Evolutionary conservation across 306 rosid species (phyloP), one percentile per base, ranked within the genome.

Genomic region (Psophocarpus tetragonolobus): DNA sequence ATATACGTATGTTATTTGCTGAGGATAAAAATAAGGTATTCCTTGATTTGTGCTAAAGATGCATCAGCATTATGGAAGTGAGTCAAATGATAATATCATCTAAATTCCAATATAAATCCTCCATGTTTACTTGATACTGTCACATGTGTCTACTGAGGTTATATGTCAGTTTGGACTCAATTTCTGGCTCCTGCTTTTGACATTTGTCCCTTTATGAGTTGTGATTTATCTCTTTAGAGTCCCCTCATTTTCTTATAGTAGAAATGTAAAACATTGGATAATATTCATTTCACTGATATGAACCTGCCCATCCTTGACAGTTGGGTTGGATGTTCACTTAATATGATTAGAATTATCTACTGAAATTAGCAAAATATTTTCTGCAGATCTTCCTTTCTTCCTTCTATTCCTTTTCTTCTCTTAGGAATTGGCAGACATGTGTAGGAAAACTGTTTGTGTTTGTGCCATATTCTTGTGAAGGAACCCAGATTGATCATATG

Each of bases 21-120:
- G 97, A 95, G 90, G 98, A 95, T 82, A 91, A 85, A 87, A 73
- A 88, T 79, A 92, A 95, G 97, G 98, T 92, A 86, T 27, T 64
- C 50, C 73, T 83, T 21, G 64, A 67, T 71, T 68, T 68, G 67
- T 77, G 57, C 78, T 63, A 39, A 21, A 50, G 41, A n/a, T n/a
- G n/a, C n/a, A n/a, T n/a, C n/a, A n/a, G n/a, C n/a, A n/a, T n/a
- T 63, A 57, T 51, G 76, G 68, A 67, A n/a, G n/a, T n/a, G n/a
- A n/a, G n/a, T n/a, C n/a, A n/a, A 71, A 36, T 42, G 36, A 30
- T 80, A 41, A 29, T 57, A 64, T 54, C 78, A 60, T 75, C 68
- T n/a, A 30, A 68, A 23, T 36, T 63, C 42, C 35, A 29, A 33
- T 35, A 50, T 66, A 20, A 45, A 76, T 60, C 58, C 33, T 57